These are phyloP conservation scores for Achlya hypogyna DNA, from an alignment of 352 stramenopile genomes.

Conservation along the genomic window DNA sequence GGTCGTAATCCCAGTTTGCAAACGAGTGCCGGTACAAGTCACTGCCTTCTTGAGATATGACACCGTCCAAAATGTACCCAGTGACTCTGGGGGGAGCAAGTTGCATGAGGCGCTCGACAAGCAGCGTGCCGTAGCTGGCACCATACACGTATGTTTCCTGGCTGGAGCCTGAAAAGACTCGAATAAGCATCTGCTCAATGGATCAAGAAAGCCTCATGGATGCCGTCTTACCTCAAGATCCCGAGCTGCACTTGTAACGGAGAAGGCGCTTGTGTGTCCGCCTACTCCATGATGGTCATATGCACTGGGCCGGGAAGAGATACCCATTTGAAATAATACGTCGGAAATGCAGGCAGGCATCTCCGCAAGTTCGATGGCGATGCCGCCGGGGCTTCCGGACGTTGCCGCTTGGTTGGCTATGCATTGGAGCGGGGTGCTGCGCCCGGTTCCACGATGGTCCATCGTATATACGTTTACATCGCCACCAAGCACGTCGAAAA, in stretches of 20 bases:
- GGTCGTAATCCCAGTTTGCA: conserved; percentile 69
- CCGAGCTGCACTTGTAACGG: conserved; percentile 60
- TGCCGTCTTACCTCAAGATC: conserved; percentile 41
- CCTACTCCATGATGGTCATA: conserved; percentile 18
- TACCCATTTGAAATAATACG: conserved; percentile 48
- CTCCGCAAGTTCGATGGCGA: conserved; percentile 42
- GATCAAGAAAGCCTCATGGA: conserved; percentile 27
- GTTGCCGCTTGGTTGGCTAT: conserved; percentile 39
- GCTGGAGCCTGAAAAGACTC: background rate
- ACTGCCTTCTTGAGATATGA: conserved; percentile 38
- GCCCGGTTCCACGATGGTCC: conserved; percentile 52
- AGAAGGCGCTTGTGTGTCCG: conserved; percentile 59
- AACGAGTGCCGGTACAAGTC: conserved; percentile 27
- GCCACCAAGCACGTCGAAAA: conserved; percentile 41
- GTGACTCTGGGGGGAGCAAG: conserved; percentile 13
- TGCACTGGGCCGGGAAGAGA: background rate
- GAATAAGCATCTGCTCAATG: background rate
- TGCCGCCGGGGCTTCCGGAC: conserved; percentile 40
- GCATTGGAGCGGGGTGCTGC: conserved; percentile 48
- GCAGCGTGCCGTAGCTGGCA: conserved; percentile 24
- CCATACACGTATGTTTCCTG: background rate
- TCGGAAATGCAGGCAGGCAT: conserved; percentile 60
- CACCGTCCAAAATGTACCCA: conserved; percentile 25
- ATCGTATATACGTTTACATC: conserved; percentile 58
- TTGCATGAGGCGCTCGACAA: conserved; percentile 31